Conservation (phyloP, 2,329 filamentous ascomycete genomes). For the Sporothrix variecibatus region DNA sequence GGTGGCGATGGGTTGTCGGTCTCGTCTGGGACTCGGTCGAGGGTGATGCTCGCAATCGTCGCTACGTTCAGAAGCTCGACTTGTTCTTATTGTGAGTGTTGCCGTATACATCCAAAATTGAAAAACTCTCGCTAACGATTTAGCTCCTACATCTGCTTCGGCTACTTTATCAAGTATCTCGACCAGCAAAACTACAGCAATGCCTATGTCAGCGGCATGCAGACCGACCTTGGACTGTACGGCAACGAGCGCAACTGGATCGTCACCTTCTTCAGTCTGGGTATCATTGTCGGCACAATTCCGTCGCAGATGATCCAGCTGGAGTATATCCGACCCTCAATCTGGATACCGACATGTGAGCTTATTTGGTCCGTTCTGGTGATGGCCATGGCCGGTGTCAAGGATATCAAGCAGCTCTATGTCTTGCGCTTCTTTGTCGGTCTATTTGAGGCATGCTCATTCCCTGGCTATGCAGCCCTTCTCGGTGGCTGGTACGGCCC, state of each 20-base stretch:
- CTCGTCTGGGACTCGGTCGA: slow-evolving; percentile 30
- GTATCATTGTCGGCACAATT: slow-evolving; percentile 58
- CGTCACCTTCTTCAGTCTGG: slow-evolving; percentile 49
- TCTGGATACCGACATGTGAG: slow-evolving; percentile 37
- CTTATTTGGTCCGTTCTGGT: slow-evolving; percentile 37
- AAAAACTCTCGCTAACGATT: background rate
- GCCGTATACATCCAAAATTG: background rate
- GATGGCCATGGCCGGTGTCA: slow-evolving; percentile 36
- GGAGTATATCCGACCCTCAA: slow-evolving; percentile 35
- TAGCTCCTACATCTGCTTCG: slow-evolving; percentile 46
- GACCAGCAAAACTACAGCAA: slow-evolving; percentile 40
- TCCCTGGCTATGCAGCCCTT: slow-evolving; percentile 23
- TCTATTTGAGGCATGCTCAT: slow-evolving; percentile 35
- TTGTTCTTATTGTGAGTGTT: slow-evolving; percentile 21
- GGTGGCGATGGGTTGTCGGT: slow-evolving; percentile 25
- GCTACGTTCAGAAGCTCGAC: slow-evolving; percentile 28
- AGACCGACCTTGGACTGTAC: slow-evolving; percentile 42
- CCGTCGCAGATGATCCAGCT: slow-evolving; percentile 57
- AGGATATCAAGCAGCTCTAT: slow-evolving; percentile 38
- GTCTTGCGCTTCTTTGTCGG: slow-evolving; percentile 38
- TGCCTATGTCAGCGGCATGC: slow-evolving; percentile 44
- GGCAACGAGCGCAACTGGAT: slow-evolving; percentile 46
- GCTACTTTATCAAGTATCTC: slow-evolving; percentile 56
- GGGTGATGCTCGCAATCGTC: slow-evolving; percentile 26
- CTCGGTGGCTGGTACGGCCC: slow-evolving; percentile 55